These are phyloP conservation scores for Deakozyma indianensis DNA, from an alignment of 805 yeast species.

Conservation along the genomic window DNA sequence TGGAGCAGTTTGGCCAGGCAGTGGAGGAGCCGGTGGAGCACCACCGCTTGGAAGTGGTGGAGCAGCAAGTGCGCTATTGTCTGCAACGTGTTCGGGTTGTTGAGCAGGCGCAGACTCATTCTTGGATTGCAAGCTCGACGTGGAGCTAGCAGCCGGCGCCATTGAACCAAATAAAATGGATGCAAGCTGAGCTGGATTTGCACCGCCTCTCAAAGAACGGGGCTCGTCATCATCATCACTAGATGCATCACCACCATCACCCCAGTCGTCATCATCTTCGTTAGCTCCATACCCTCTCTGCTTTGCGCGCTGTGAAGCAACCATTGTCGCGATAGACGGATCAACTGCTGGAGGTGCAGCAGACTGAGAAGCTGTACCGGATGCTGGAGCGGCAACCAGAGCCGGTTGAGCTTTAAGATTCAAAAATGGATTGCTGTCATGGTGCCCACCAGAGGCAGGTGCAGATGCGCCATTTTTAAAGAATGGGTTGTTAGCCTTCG, in stretches of 20 bases:
- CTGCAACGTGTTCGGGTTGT: constrained; percentile 4
- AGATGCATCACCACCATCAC: constrained; percentile 20
- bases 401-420: constrained; percentile 1
- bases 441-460: not conserved
- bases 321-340: constrained; percentile 10
- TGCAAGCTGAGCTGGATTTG: constrained; percentile 27
- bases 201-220: constrained; percentile 16
- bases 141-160: constrained; percentile 15
- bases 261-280: constrained; percentile 20
- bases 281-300: constrained; percentile 19
- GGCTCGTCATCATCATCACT: constrained; percentile 16
- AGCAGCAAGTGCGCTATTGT: constrained; percentile 14
- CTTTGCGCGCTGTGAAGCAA: constrained; percentile 18
- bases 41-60: constrained; percentile 19
- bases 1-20: constrained; percentile 24
- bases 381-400: too few species aligned
- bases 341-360: constrained; percentile 9
- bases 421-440: constrained; percentile 13
- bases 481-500: not conserved
- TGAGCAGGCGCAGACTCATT: constrained; percentile 4
- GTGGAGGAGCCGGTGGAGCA: constrained; percentile 18
- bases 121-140: not conserved
- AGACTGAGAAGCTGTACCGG: constrained; percentile 7
- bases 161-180: constrained; percentile 28
- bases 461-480: not conserved